These are phyloP conservation scores for Mollisia scopiformis DNA, from an alignment of 2,329 filamentous ascomycete genomes.

Conservation along the genomic window DNA sequence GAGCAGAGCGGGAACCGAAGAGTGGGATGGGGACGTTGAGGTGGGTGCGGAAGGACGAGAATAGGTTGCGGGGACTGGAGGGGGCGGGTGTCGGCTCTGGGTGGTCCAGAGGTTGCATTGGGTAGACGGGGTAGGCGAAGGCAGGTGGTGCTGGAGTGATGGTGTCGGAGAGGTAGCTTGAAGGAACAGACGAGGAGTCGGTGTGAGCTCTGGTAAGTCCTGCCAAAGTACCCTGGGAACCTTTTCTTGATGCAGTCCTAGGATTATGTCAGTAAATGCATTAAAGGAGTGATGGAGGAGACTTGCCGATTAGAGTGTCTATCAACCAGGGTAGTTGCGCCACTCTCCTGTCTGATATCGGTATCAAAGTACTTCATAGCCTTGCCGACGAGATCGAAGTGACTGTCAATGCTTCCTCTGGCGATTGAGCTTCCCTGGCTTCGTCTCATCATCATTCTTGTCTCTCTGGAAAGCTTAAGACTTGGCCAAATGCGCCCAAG, in stretches of 20 bases:
- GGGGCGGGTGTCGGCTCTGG: conserved; percentile 1
- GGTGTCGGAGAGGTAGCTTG: background rate
- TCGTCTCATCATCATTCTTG: background rate
- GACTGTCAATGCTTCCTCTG: conserved; percentile 8
- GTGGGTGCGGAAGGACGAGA: conserved; percentile 28
- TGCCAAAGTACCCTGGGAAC: conserved; percentile 2
- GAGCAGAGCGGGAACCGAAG: background rate
- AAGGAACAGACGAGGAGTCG: background rate
- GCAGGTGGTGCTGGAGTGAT: conserved; percentile 9
- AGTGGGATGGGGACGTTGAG: conserved; percentile 24
- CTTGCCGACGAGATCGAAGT: conserved; percentile 31
- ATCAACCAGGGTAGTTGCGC: conserved; percentile 7
- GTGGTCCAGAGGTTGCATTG: background rate
- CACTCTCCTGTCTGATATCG: conserved; percentile 14
- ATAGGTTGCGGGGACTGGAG: background rate
- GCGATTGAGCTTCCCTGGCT: conserved; percentile 1
- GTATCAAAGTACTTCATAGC: conserved; percentile 29
- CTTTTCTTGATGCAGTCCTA: conserved; percentile 5
- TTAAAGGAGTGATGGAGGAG: background rate
- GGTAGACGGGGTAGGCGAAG: background rate
- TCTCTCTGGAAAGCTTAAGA: conserved; percentile 19
- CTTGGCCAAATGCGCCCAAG: conserved; percentile 29
- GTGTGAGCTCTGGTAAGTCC: background rate
- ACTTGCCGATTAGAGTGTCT: background rate
- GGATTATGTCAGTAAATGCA: background rate